Evolutionary conservation across 2,329 filamentous ascomycete species (phyloP).

Genomic region (Ilyonectria destructans): DNA sequence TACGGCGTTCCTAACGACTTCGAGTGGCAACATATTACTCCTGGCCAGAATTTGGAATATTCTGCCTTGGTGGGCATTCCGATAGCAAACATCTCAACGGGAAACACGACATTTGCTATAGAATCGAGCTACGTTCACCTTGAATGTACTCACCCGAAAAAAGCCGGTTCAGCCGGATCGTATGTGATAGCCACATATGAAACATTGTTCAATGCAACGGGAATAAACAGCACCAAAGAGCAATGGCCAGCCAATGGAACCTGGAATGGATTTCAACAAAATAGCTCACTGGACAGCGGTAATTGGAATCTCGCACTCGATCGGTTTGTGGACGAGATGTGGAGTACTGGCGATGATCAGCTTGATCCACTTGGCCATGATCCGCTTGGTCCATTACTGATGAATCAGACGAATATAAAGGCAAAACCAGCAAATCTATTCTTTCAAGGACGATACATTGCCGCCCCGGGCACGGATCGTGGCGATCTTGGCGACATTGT

Average conservation of each 20-base stretch:
- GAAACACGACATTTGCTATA: slow-evolving; percentile 26
- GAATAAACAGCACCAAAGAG: background rate
- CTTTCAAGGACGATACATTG: background rate
- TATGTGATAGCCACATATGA: background rate
- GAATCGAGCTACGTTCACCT: slow-evolving; percentile 33
- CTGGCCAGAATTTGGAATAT: slow-evolving; percentile 5
- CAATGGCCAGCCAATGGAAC: background rate
- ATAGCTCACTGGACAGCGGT: background rate
- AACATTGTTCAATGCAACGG: background rate
- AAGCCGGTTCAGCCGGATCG: background rate
- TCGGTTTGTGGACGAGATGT: background rate
- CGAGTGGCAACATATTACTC: slow-evolving; percentile 1
- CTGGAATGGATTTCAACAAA: background rate
- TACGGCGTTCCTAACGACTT: background rate
- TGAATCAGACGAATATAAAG: background rate
- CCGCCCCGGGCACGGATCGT: background rate
- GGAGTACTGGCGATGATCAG: background rate
- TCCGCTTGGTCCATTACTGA: background rate
- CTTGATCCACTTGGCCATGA: background rate
- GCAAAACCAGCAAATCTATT: background rate
- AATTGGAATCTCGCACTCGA: background rate
- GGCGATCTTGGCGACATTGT: background rate
- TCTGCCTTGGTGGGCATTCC: slow-evolving; percentile 31
- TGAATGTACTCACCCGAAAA: slow-evolving; percentile 11
- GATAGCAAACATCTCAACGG: slow-evolving; percentile 11